Evolutionary conservation across 306 rosid species (phyloP), one percentile per base, ranked within the genome.

Genomic region (Prunus fruticosa): DNA sequence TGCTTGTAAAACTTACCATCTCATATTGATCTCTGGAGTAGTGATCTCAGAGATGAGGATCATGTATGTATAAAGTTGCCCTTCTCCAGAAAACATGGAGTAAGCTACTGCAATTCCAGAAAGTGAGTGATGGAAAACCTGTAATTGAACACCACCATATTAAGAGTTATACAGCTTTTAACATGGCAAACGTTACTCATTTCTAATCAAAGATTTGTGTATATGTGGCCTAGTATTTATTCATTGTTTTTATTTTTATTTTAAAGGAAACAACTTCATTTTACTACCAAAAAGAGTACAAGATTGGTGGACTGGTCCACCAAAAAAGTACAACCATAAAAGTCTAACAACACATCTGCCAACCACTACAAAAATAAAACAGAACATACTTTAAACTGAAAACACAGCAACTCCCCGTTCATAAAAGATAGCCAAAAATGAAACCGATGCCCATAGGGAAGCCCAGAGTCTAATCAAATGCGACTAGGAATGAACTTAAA

Each of bases 61-160:
- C 89, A 86, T 86, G 69, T 69, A 86, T n/a, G 89, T 86, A 64
- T 86, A 86, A 73, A 86, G 89, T 69, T 86, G 89, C 34, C 89
- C 89, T 78, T 86, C 89, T 74, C 85, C 87, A 25, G 85, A 73
- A 60, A 82, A 78, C 82, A 86, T 78, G 78, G 89, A 80, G 56
- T 86, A 86, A 5, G 83, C 80, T 64, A 86, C 87, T 2, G 89
- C 83, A 53, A 83, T 64, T 75, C 81, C 89, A n/a, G 89, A 75
- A 75, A 86, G 84, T 65, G 83, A 75, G 58, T 86, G 89, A 52
- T 86, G 89, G 72, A 86, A 51, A 47, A 86, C 89, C 89, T 86
- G 72, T 65, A 81, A 75, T 61, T 41, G 61, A 18, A 64, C 34
- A 23, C 49, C 22, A 65, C 56, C 65, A 15, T 56, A 45, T 71